Evolutionary conservation across 805 yeast genomes (phyloP), one percentile per base, ranked within the genome.

Genomic region (Helenozyma baotianmanensis): DNA sequence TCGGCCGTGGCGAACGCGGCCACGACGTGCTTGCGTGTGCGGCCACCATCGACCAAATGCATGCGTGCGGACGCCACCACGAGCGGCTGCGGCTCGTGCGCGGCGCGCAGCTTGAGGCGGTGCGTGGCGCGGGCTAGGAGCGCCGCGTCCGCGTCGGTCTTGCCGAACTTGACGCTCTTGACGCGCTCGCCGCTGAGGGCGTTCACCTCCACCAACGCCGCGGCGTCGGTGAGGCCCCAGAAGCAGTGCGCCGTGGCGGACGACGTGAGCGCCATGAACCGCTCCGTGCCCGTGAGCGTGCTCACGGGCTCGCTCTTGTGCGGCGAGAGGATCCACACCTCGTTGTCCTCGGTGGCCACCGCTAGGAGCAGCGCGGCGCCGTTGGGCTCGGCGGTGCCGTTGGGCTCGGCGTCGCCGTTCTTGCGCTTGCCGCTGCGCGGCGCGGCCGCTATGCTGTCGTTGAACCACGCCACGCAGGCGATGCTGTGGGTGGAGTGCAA

Each of bases 301-400:
- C 67, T 64, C 13, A 62, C 50, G 12, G 62, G 45, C 15, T 57
- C 66, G 36, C 63, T 66, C 15, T 59, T 56, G 23, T 51, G 45
- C 2, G 79, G 77, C 2, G 76, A 64, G 32, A 65, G 64, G 7
- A 71, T 50, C 31, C 65, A 47, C 18, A 74, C 54, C 31, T 63
- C 70, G 7, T 71, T 70, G 21, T 45, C 47, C 14, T 48, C 50
- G 23, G 62, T 44, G 9, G 54, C 48, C 19, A 64, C 68, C 3
- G 53, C 62, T 27, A 68, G 50, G 31, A 50, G 51, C 13, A 31
- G 31, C 9, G 41, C 14, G 2, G 21, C 29, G 11, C 13, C 47
- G 29, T 5, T 30, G 9, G 27, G 22, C 9, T 15, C 4, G 22
- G 23, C 13, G 22, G 9, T 5, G 33, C 15, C 19, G 19, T 17